Conservation (phyloP, 306 rosid species). For the Coriaria nepalensis region DNA sequence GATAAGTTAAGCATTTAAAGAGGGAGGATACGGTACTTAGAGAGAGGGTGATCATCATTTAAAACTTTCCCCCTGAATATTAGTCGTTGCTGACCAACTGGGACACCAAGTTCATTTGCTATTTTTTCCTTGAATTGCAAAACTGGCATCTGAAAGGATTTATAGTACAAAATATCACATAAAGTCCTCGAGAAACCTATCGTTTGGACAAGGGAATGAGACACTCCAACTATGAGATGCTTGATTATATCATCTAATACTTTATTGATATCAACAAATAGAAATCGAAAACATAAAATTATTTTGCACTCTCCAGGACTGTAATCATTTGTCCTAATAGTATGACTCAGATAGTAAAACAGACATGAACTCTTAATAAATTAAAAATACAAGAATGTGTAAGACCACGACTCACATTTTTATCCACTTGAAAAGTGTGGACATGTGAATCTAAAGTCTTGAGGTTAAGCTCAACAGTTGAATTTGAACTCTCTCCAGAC, state of each 20-base stretch:
- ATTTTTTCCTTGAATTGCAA: slow-evolving; percentile 72
- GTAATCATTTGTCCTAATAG: too few species aligned
- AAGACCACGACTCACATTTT: slow-evolving; percentile 36
- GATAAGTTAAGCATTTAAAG: background rate
- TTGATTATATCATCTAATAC: too few species aligned
- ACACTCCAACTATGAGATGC: too few species aligned
- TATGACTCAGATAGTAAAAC: background rate
- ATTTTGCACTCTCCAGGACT: too few species aligned
- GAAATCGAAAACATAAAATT: too few species aligned
- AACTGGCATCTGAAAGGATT: slow-evolving; percentile 61
- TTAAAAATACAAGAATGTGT: too few species aligned
- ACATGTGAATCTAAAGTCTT: slow-evolving; percentile 81
- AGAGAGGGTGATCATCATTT: slow-evolving; percentile 71
- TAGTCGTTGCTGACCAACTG: slow-evolving; percentile 76
- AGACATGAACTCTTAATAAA: background rate
- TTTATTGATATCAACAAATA: too few species aligned
- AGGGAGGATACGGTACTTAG: slow-evolving; percentile 83
- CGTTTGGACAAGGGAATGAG: too few species aligned
- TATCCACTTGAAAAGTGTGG: slow-evolving; percentile 63
- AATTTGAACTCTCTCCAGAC: slow-evolving; percentile 42
- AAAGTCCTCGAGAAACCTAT: too few species aligned
- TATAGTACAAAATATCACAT: background rate
- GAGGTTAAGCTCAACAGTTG: slow-evolving; percentile 64
- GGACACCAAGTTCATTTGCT: slow-evolving; percentile 63
- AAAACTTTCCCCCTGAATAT: slow-evolving; percentile 95